Evolutionary conservation across 495 filamentous ascomycete species (phyloP).

Genomic region (Neurospora tetrasperma): DNA sequence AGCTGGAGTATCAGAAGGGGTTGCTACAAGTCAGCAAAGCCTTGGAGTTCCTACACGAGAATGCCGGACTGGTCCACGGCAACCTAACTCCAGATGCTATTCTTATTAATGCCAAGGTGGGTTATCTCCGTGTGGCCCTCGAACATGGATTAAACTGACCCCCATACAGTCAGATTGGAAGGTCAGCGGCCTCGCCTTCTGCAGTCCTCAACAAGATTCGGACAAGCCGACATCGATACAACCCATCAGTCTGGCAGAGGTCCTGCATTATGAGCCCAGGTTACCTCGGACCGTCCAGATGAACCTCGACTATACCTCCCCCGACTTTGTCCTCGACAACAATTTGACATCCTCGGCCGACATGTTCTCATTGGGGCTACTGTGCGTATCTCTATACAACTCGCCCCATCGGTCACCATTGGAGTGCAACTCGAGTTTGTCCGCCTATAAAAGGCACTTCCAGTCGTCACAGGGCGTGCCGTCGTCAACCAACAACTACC

Average conservation of each 20-base stretch:
- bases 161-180: slow-evolving; percentile 81
- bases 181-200: slow-evolving; percentile 85
- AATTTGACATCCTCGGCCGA: slow-evolving; percentile 72
- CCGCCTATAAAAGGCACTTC: slow-evolving; percentile 74
- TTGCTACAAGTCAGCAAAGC: slow-evolving; percentile 87
- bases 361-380: slow-evolving; percentile 83
- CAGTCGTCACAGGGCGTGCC: slow-evolving; percentile 66
- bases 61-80: slow-evolving; percentile 83
- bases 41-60: slow-evolving; percentile 92
- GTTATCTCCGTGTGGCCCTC: slow-evolving; percentile 11
- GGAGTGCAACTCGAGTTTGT: slow-evolving; percentile 64
- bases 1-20: slow-evolving; percentile 95
- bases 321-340: slow-evolving; percentile 84
- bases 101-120: slow-evolving; percentile 81
- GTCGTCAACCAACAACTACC: slow-evolving; percentile 68
- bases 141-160: slow-evolving; percentile 12
- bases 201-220: slow-evolving; percentile 62
- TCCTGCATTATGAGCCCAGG: slow-evolving; percentile 75
- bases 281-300: slow-evolving; percentile 76
- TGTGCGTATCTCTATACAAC: slow-evolving; percentile 87
- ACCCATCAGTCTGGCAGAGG: slow-evolving; percentile 71
- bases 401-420: slow-evolving; percentile 81
- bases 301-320: slow-evolving; percentile 85
- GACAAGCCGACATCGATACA: slow-evolving; percentile 56
- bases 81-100: slow-evolving; percentile 96